phyloP scores from a whole-genome alignment of 2,329 filamentous ascomycete genomes.

The Moelleriella libera region DNA sequence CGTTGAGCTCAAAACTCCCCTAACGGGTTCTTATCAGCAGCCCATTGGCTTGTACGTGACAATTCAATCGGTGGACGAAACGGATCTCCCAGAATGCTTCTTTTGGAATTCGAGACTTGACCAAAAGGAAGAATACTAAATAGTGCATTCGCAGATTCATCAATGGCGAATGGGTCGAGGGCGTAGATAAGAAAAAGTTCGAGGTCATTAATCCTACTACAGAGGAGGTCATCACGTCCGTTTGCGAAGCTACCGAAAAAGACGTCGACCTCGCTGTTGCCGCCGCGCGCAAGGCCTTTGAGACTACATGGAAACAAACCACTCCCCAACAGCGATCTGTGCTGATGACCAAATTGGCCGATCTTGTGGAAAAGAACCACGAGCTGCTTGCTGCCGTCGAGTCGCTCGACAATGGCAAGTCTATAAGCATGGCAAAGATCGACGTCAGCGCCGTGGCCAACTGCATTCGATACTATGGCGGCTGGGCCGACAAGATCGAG shows the following conservation, averaged over 20 bases:
- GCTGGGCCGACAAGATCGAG: constrained; percentile 84
- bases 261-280: constrained; percentile 69
- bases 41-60: constrained; percentile 45
- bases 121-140: neutral
- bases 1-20: constrained; percentile 52
- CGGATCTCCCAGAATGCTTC: neutral
- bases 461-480: constrained; percentile 61
- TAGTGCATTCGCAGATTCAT: constrained; percentile 48
- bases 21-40: constrained; percentile 44
- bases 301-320: constrained; percentile 54
- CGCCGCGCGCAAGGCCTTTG: constrained; percentile 75
- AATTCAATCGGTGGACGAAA: neutral
- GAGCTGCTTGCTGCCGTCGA: constrained; percentile 71
- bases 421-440: constrained; percentile 59
- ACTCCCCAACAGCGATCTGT: constrained; percentile 59
- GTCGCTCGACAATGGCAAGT: constrained; percentile 80
- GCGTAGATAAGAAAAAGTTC: constrained; percentile 77
- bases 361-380: constrained; percentile 64
- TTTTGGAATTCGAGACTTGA: neutral
- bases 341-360: constrained; percentile 61
- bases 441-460: constrained; percentile 56
- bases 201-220: constrained; percentile 82
- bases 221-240: constrained; percentile 72
- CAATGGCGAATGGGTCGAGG: constrained; percentile 76
- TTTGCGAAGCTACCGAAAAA: constrained; percentile 79